Evolutionary conservation across 2,329 filamentous ascomycete species (phyloP), one percentile per base, ranked within the genome.

Genomic region (Aspergillus amoenus): DNA sequence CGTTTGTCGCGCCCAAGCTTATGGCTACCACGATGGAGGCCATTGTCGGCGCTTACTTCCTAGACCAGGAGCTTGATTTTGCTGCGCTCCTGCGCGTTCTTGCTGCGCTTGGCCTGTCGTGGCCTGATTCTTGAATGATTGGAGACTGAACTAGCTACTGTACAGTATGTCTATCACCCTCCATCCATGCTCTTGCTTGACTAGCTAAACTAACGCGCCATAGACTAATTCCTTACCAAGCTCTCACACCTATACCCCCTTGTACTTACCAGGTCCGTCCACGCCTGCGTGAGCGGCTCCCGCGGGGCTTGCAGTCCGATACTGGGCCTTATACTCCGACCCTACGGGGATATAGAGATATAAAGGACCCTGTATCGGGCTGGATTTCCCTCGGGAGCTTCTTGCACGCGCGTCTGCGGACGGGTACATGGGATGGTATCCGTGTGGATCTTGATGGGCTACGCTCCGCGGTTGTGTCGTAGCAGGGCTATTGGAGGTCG

Each of bases 1-100:
- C n/a, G 11, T 30, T 5, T 2, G 45, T 68, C 5, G 65, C 66
- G 1, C 22, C 46, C 0, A 57, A 52, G 1, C 61, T 67, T 15
- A 69, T 72, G 62, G 69, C 71, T 1, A 66, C 60, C 4, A 67
- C 70, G 0, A 55, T 76, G 1, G 67, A 73, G 52, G 72, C 72
- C 13, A 55, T 75, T n/a, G 40, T 74, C n/a, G 72, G 70, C 3
- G 73, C 71, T 7, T 66, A 69, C 8, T 69, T 61, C 22, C 32
- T 66, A 2, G 73, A 75, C 43, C 67, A 64, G 27, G 59, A 61
- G 2, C 49, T 63, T 37, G 32, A 63, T 9, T 45, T 56, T 3
- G n/a, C 48, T 5, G 54, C 50, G 6, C 52, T 65, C 9, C 13
- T 40, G 18, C 7, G 30, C 2, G 52, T 65, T 8, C 56, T 63